Evolutionary conservation across 345 rosid species (phyloP).

Genomic region (Gossypium bickii): DNA sequence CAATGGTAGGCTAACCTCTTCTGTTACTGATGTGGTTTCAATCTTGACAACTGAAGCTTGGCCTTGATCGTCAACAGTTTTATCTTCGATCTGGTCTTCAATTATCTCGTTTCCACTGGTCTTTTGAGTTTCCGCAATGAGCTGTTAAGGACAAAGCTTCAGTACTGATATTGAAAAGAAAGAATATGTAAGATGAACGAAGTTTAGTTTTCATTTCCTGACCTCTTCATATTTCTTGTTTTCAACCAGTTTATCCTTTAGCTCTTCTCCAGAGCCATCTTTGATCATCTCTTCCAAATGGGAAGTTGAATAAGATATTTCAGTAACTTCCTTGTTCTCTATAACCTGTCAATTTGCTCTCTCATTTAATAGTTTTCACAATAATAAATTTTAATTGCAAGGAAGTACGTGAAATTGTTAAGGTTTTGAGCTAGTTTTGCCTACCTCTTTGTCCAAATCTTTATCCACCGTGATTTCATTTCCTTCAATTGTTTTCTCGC

Average conservation of each 20-base stretch:
- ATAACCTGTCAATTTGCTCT: constrained; percentile 23
- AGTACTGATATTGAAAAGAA: background rate
- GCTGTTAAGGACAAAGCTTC: constrained; percentile 20
- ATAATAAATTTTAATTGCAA: background rate
- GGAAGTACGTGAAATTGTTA: background rate
- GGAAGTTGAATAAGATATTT: constrained; percentile 21
- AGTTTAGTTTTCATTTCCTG: constrained; percentile 3
- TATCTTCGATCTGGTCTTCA: constrained; percentile 21
- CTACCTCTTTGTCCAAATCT: constrained; percentile 33
- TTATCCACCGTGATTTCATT: constrained; percentile 21
- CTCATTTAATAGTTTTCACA: constrained; percentile 11
- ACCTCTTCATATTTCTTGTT: constrained; percentile 34
- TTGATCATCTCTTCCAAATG: constrained; percentile 22
- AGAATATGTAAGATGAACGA: background rate
- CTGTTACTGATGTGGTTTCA: constrained; percentile 19
- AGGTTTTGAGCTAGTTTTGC: background rate
- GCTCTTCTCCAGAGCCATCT: constrained; percentile 27
- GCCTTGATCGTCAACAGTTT: constrained; percentile 16
- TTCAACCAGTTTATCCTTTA: constrained; percentile 13
- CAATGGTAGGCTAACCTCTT: constrained; percentile 37
- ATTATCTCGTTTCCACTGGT: constrained; percentile 18
- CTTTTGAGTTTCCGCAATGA: constrained; percentile 9
- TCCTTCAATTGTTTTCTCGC: constrained; percentile 16
- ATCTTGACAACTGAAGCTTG: constrained; percentile 16
- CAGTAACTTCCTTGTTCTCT: constrained; percentile 24